Conservation (phyloP, 257 asterid species). For the Anisodus acutangulus region DNA sequence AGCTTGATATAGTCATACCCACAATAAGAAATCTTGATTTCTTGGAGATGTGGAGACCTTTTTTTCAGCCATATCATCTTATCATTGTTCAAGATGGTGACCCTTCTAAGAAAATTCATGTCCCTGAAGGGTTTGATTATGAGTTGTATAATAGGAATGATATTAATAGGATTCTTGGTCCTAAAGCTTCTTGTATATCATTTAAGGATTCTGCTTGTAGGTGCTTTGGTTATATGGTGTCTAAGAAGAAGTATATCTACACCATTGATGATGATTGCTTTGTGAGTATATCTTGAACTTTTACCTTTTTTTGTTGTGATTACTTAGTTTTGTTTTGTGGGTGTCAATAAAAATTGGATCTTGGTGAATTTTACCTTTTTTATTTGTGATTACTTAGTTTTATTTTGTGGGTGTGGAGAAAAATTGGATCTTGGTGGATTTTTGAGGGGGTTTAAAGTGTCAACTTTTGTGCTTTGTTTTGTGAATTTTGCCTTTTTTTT, state of each 20-base stretch:
- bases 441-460: neutral
- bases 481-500: neutral
- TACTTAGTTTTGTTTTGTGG: neutral
- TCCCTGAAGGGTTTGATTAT: conserved; percentile 34
- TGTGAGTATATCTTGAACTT: neutral
- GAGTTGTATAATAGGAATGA: conserved; percentile 35
- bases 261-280: conserved; percentile 37
- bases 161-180: conserved; percentile 36
- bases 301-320: neutral
- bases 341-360: no score
- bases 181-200: conserved; percentile 32
- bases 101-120: conserved; percentile 31
- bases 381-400: no score
- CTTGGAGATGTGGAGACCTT: conserved; percentile 35
- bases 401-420: neutral
- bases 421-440: conserved; percentile 19
- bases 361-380: no score
- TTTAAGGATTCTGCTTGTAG: conserved; percentile 39
- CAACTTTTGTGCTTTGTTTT: no score
- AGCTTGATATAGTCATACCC: conserved; percentile 33
- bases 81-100: conserved; percentile 39
- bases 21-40: conserved; percentile 35
- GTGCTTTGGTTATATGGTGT: conserved; percentile 38
- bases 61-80: conserved; percentile 30
- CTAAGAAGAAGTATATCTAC: conserved; percentile 37